phyloP scores from a whole-genome alignment of 495 filamentous ascomycete species.

The Hypoxylon trugodes region DNA sequence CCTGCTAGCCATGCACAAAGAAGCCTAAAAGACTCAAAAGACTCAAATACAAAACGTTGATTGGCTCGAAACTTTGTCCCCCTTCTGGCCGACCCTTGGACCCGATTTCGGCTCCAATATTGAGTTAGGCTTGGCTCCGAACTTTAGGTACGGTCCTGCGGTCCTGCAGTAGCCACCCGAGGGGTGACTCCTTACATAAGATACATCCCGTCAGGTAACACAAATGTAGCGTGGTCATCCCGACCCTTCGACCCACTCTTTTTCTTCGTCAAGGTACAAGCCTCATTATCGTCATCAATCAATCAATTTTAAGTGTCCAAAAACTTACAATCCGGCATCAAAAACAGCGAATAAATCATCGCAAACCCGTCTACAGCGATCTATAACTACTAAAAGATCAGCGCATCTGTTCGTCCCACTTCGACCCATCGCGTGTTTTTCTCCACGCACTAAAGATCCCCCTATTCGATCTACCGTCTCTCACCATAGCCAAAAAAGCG shows the following conservation, averaged over 20 bases:
- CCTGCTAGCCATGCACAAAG: constrained; percentile 19
- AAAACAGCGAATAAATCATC: not conserved
- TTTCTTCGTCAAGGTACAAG: constrained; percentile 7
- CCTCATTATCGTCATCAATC: constrained; percentile 25
- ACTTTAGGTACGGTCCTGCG: constrained; percentile 4
- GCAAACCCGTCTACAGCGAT: constrained; percentile 10
- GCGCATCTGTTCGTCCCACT: not conserved
- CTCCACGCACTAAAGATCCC: not conserved
- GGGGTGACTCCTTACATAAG: constrained; percentile 5
- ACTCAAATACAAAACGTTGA: not conserved
- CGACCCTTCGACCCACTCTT: constrained; percentile 17
- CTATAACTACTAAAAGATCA: not conserved
- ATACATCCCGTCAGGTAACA: constrained; percentile 26
- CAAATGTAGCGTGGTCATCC: constrained; percentile 15
- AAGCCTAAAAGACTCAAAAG: constrained; percentile 28
- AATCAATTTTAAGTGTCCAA: constrained; percentile 5
- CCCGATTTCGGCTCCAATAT: constrained; percentile 35
- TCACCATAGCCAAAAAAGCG: constrained; percentile 13
- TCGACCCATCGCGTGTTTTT: not conserved
- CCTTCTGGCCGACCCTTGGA: constrained; percentile 22
- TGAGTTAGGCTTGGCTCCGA: constrained; percentile 19
- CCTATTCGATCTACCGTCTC: constrained; percentile 5
- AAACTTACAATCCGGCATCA: constrained; percentile 18
- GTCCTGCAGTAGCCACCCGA: constrained; percentile 20
- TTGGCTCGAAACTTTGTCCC: constrained; percentile 8